Evolutionary conservation across 1,284 basidiomycete genomes (phyloP).

Genomic region (Puccinia horiana): DNA sequence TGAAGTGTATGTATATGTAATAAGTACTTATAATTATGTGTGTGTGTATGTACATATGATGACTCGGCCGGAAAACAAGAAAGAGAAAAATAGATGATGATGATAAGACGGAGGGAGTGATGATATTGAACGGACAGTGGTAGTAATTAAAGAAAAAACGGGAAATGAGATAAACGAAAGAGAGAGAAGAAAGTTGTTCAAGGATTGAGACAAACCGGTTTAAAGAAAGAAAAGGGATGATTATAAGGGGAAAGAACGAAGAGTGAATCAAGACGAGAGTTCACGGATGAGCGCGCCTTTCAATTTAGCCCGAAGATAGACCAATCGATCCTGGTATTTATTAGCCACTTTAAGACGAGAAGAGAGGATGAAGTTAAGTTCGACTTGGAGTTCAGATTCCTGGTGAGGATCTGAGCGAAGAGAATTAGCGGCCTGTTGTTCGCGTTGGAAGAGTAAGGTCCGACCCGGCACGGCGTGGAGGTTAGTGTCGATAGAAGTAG

Average conservation of each 20-base stretch:
- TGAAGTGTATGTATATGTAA: too few species aligned
- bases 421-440: not conserved
- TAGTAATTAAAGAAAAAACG: too few species aligned
- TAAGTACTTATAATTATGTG: too few species aligned
- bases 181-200: not conserved
- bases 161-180: too few species aligned
- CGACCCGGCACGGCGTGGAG: not conserved
- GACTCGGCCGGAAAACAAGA: too few species aligned
- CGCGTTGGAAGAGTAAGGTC: not conserved
- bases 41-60: too few species aligned
- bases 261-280: not conserved
- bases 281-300: conserved; percentile 15
- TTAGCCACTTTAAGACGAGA: not conserved
- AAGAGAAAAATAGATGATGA: too few species aligned
- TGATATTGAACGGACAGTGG: too few species aligned
- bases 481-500: not conserved
- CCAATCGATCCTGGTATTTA: conserved; percentile 10
- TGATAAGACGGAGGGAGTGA: too few species aligned
- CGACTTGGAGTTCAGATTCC: conserved; percentile 5
- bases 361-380: not conserved
- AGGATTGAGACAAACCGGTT: not conserved
- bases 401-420: conserved; percentile 1
- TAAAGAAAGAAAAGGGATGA: not conserved
- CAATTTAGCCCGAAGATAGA: conserved; percentile 23
- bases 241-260: not conserved